These are phyloP conservation scores for Pleurotus platypus DNA, from an alignment of 768 basidiomycete genomes.

Conservation along the genomic window DNA sequence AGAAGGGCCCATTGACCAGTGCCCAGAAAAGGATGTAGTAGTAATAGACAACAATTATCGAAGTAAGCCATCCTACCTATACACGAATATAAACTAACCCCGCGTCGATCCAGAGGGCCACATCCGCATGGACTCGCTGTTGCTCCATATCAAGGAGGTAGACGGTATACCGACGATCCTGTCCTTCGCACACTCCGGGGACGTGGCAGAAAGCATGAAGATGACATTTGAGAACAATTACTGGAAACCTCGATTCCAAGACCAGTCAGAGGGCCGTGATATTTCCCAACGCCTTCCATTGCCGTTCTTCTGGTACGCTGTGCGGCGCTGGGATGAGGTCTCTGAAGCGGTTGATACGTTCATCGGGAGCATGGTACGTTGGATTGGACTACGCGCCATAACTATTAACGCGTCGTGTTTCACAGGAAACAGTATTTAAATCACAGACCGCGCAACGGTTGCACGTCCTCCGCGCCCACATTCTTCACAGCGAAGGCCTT, in stretches of 20 bases:
- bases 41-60: background rate
- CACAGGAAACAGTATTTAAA: background rate
- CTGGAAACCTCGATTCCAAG: background rate
- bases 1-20: background rate
- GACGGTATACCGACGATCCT: background rate
- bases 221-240: background rate
- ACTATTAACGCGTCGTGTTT: no score
- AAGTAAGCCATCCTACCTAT: background rate
- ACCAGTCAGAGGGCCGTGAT: background rate
- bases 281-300: background rate
- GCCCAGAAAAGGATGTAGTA: background rate
- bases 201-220: background rate
- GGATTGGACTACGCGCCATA: background rate
- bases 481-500: background rate
- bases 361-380: background rate
- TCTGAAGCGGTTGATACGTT: background rate
- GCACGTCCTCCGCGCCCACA: background rate
- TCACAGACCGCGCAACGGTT: background rate
- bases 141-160: background rate
- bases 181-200: background rate
- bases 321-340: background rate
- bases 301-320: background rate
- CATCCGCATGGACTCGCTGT: background rate
- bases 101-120: background rate
- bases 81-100: background rate